These are phyloP conservation scores for Hymenoscyphus linearis DNA, from an alignment of 2,329 filamentous ascomycete genomes.

Conservation along the genomic window DNA sequence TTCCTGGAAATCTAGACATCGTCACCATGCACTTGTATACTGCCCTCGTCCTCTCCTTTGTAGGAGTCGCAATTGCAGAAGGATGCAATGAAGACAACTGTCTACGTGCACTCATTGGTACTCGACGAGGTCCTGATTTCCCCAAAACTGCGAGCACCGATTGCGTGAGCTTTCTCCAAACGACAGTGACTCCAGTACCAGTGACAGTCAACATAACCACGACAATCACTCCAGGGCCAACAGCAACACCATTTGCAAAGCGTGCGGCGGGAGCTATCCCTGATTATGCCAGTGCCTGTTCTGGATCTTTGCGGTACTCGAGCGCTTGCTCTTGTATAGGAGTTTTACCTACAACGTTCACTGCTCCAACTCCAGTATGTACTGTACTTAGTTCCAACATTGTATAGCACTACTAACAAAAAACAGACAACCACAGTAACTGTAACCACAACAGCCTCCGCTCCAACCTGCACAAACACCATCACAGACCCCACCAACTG, in stretches of 20 bases:
- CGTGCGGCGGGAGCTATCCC: slow-evolving; percentile 16
- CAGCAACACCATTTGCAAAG: slow-evolving; percentile 1
- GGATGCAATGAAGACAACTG: slow-evolving; percentile 20
- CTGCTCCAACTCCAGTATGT: slow-evolving; percentile 15
- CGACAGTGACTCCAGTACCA: slow-evolving; percentile 7
- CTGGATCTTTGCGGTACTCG: slow-evolving; percentile 15
- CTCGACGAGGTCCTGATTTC: slow-evolving; percentile 11
- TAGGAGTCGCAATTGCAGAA: slow-evolving; percentile 3
- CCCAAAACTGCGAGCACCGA: slow-evolving; percentile 14
- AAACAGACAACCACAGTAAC: slow-evolving; percentile 15
- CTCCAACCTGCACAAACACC: slow-evolving; percentile 14
- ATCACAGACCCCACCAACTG: slow-evolving; percentile 18
- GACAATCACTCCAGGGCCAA: slow-evolving; percentile 6
- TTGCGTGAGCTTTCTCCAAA: slow-evolving; percentile 16
- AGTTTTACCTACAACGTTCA: slow-evolving; percentile 13
- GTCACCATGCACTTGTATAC: neutral
- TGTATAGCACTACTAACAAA: neutral
- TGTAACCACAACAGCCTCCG: slow-evolving; percentile 10
- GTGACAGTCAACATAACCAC: slow-evolving; percentile 10
- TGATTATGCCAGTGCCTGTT: slow-evolving; percentile 23
- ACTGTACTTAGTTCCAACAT: too few species aligned
- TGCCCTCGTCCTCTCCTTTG: slow-evolving; percentile 4
- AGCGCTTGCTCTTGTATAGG: slow-evolving; percentile 27
- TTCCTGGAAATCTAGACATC: neutral
- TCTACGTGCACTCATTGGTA: slow-evolving; percentile 20